phyloP scores from a whole-genome alignment of 768 basidiomycete species.

The Neoboletus subvelutipes region DNA sequence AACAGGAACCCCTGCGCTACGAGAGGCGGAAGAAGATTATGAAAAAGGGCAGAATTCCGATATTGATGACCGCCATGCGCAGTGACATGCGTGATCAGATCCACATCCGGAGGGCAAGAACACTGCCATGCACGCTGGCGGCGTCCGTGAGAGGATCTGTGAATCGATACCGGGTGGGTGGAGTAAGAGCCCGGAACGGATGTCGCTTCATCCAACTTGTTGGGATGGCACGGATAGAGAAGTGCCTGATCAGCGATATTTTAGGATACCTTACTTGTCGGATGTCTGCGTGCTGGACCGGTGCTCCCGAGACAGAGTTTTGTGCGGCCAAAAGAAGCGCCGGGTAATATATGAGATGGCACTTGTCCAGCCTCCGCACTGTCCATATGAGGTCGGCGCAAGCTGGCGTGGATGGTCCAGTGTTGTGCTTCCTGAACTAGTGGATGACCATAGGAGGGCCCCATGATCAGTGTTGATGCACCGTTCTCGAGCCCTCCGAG shows the following conservation, averaged over 20 bases:
- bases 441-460: background rate
- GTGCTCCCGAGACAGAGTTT: background rate
- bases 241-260: slow-evolving; percentile 25
- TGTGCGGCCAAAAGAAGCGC: background rate
- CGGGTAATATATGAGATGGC: background rate
- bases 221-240: background rate
- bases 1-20: slow-evolving; percentile 5
- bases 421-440: background rate
- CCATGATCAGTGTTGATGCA: background rate
- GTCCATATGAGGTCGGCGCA: background rate
- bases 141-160: slow-evolving; percentile 29
- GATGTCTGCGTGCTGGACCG: background rate
- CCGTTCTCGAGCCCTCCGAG: slow-evolving; percentile 3
- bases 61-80: slow-evolving; percentile 13
- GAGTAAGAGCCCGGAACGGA: slow-evolving; percentile 10
- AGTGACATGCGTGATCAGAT: slow-evolving; percentile 14
- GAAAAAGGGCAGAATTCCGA: slow-evolving; percentile 15
- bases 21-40: slow-evolving; percentile 4
- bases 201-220: slow-evolving; percentile 3
- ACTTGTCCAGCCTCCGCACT: background rate
- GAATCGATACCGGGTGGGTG: slow-evolving; percentile 12
- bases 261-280: slow-evolving; percentile 15
- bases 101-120: background rate
- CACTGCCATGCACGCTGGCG: background rate
- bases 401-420: background rate